Base-by-base conservation (phyloP, 768 basidiomycete genomes). In the Chlorophyllum brunneum region DNA sequence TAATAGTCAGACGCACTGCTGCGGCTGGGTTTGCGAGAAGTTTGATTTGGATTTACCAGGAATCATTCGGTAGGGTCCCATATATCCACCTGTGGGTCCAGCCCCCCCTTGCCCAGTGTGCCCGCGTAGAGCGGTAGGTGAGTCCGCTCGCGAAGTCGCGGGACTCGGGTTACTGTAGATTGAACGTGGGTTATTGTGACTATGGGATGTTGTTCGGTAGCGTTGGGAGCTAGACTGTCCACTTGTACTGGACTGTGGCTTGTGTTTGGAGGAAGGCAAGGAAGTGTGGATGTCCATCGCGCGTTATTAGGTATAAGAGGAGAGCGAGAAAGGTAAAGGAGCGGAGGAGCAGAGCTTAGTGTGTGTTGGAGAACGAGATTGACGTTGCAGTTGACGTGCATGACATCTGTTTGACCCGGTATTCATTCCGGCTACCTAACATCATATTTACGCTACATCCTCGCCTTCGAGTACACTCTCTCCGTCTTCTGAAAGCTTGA, bases 401-500 rank as follows among this genome's bases (percentile, higher is more conserved):
- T 33, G 24, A 6, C 18, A 18, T 23, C 5, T 40, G 27, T 26
- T 23, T 27, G 47, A 39, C 26, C 26, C 48, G 38, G 37, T 22
- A 27, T 39, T 18, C 38, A 49, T 41, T 33, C 31, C 49, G 49
- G 49, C 49, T 41, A 51, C 34, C 40, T 41, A 29, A 33, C n/a
- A 40, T 11, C 16, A 27, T 29, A 23, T 45, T 58, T 61, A 61
- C 37, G 78, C 73, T 5, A 77, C 55, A 58, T 84, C 82, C 53
- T 81, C 66, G 18, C 86, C 86, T 59, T 87, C 85, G 44, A 87
- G 56, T 1, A 91, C 76, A 9, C 59, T 73, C 65, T 88, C 85
- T 30, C 90, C 90, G 58, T 92, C 89, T 54, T 81, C 79, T 0
- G 88, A 88, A 54, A 92, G 84, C 59, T 81, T 86, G 42, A 92